Evolutionary conservation across 768 basidiomycete genomes (phyloP).

Genomic region (Suillus subluteus): DNA sequence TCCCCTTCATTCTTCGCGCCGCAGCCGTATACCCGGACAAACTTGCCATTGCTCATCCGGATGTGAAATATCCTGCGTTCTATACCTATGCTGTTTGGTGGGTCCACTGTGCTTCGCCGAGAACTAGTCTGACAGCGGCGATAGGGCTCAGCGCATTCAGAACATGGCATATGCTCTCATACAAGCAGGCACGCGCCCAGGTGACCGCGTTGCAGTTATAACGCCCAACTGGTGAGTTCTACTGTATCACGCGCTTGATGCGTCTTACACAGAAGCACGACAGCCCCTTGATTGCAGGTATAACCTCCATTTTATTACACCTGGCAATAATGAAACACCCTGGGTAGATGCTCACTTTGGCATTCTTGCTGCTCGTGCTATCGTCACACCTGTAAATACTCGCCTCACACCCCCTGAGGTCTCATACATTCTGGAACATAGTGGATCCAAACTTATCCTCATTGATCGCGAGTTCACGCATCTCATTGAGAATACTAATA

Average conservation of each 20-base stretch:
- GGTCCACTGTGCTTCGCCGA: conserved; percentile 12
- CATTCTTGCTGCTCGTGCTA: conserved; percentile 74
- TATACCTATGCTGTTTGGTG: conserved; percentile 80
- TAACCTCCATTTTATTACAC: conserved; percentile 7
- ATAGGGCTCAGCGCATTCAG: conserved; percentile 82
- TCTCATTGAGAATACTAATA: conserved; percentile 51
- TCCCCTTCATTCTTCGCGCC: conserved; percentile 75
- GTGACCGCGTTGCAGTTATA: conserved; percentile 82
- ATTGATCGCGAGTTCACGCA: no score
- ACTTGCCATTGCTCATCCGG: conserved; percentile 73
- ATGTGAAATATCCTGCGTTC: conserved; percentile 55
- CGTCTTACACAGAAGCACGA: background rate
- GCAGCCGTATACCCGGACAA: conserved; percentile 81
- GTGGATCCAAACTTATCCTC: no score
- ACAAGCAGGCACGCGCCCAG: conserved; percentile 67
- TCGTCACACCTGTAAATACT: no score
- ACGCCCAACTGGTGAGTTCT: conserved; percentile 77
- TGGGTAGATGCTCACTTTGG: conserved; percentile 74
- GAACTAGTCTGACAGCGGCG: background rate
- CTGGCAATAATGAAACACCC: conserved; percentile 6
- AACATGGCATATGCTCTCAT: conserved; percentile 86
- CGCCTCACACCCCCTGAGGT: no score
- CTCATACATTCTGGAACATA: no score
- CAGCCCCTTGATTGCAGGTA: conserved; percentile 75
- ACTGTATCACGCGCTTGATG: background rate